phyloP scores from a whole-genome alignment of 306 rosid species.

The Lablab purpureus region DNA sequence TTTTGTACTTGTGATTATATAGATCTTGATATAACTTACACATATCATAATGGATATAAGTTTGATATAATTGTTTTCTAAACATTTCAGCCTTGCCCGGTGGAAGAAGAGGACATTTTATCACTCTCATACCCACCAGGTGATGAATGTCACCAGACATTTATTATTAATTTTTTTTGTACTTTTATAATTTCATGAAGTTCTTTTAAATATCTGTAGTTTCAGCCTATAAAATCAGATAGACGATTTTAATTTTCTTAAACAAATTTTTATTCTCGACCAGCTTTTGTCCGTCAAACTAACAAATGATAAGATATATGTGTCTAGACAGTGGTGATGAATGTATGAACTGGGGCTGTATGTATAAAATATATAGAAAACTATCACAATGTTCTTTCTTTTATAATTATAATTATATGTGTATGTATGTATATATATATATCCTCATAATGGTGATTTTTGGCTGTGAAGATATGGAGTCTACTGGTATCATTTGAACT shows the following conservation, averaged over 20 bases:
- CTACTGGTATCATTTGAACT: neutral
- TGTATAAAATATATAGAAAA: slow-evolving; percentile 18
- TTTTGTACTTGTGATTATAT: slow-evolving; percentile 33
- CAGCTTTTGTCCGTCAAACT: neutral
- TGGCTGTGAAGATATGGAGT: no score
- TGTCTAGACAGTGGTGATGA: neutral
- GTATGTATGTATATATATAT: no score
- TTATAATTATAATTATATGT: no score
- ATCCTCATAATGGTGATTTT: no score
- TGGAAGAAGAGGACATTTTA: slow-evolving; percentile 71
- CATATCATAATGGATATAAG: slow-evolving; percentile 22
- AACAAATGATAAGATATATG: neutral
- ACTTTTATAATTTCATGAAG: no score
- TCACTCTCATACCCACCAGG: slow-evolving; percentile 92
- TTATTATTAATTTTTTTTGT: neutral
- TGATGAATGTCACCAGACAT: slow-evolving; percentile 36
- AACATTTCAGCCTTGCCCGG: slow-evolving; percentile 65
- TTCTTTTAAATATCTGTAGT: no score
- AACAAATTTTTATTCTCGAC: neutral
- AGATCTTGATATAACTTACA: slow-evolving; percentile 11
- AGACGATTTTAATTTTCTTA: slow-evolving; percentile 3
- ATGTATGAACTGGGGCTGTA: slow-evolving; percentile 8
- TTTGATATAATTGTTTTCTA: slow-evolving; percentile 41
- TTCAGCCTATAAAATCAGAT: neutral
- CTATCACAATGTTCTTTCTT: no score